Base-by-base conservation (phyloP, 495 filamentous ascomycete genomes). In the Aspergillus conjunctus region DNA sequence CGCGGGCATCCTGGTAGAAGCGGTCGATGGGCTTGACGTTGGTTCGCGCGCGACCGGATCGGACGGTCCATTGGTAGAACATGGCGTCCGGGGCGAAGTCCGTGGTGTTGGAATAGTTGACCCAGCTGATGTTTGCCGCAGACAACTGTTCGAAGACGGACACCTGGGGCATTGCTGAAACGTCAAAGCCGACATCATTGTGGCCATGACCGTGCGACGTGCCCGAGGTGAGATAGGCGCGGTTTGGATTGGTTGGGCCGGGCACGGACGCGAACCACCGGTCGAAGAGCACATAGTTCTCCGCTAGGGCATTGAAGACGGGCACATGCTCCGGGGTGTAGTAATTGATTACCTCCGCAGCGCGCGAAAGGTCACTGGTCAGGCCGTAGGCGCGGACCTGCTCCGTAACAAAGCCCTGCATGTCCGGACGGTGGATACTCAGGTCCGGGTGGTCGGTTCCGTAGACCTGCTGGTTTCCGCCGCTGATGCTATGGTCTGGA, bases 221-320 rank as follows among this genome's bases (percentile, higher is more conserved):
- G 18, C 81, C 81, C 1, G 81, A 81, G 9, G 77, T 78, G 50
- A 81, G 60, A 52, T 79, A 80, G 8, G 74, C 72, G 10, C 81
- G 73, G 67, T 82, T 82, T 37, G 81, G 79, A 67, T 81, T 75
- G 21, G 77, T 79, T 2, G 77, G 78, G 10, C 80, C 81, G 0
- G 79, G 81, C 9, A 80, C 73, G 30, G 73, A 56, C 20, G 78
- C 76, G 65, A 79, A 79, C 79, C 79, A 83, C 15, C 72, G 63
- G 63, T 82, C 77, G 59, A 82, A 81, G 8, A 80, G 72, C 9
- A 79, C 74, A 58, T 73, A 83, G 64, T 83, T 81, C 59, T 81
- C 70, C 7, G 77, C 79, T 43, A 83, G 71, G 49, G 71, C 56
- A 32, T 66, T 72, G 59, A 81, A 73, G 20, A 81, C 72, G 3